Base-by-base conservation (phyloP, 1,284 basidiomycete genomes). In the Cutaneotrichosporon spelunceum region DNA sequence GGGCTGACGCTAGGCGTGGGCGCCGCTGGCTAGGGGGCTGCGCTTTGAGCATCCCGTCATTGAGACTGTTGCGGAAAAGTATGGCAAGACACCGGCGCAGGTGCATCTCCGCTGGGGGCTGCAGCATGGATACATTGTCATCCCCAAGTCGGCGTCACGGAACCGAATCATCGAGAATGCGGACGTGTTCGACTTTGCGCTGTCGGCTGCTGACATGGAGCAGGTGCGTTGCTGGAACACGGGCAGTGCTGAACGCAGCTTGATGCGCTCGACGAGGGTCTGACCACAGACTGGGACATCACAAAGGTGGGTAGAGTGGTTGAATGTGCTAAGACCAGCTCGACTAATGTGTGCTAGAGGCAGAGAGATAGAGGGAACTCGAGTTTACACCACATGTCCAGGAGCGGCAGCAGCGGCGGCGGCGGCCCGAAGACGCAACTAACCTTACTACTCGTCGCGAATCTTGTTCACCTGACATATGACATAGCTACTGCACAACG, bases 21-120 rank as follows among this genome's bases (percentile, higher is more conserved):
- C 78, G 39, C 81, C 82, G 0, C 72, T 82, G 10, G 80, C 80
- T 3, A 72, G 82, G 54, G 81, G 76, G 0, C 68, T 76, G 62
- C 66, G 78, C 53, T 81, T 81, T 68, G 70, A 80, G 54, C 74
- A 83, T 67, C 76, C 79, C 0, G 68, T 71, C 6, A 59, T 83
- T 26, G 59, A 70, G 7, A 70, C 74, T 55, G 60, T 81, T 30
- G 73, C 78, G 1, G 67, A 78, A 52, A 76, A 70, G 52, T 75
- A 79, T 62, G 50, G 59, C 9, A 72, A 70, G 59, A 63, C 68
- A 8, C 74, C 78, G 6, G 81, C 83, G 0, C 83, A 83, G 66
- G 75, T 84, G 47, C 73, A 84, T 63, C 77, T 84, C 54, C 70
- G 82, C 36, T 83, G 82, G 82, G 80, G 79, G 13, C 67, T 83